Base-by-base conservation (phyloP, 139 green algal genomes). In the Chlamydomonas eustigma region DNA sequence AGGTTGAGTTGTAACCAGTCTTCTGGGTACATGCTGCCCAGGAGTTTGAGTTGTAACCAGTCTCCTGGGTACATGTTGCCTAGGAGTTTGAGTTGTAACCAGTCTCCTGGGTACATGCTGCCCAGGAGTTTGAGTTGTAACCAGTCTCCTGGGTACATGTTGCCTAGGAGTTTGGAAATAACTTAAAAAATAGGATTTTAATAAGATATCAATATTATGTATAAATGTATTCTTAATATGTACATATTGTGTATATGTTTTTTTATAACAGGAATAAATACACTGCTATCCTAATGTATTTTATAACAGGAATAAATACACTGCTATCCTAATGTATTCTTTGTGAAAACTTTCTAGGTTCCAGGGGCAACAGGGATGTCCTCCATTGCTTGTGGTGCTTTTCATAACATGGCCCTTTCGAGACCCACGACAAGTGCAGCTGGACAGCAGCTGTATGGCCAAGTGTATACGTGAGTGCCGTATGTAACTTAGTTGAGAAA, bases 401-500 rank as follows among this genome's bases (percentile, higher is more conserved):
- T 97, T 81, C 93, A 97, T 86, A 96, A 93, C 70, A 74, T 97
- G 74, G 84, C 87, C 2, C 83, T 97, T 2, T 90, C 71, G 24
- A 51, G 33, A 28, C 44, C 12, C 12, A 28, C 44, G 12, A 58
- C 44, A 12, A 58, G 12, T 12, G 12, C 44, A 58, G 44, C 12
- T 28, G 44, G 44, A 58, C 12, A 58, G 44, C 18, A 18, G 18
- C 12, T 58, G 44, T 12, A 12, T 58, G 44, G 44, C 12, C 44
- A 58, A 18, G 44, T 58, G 12, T 58, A 58, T 18, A 58, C 44
- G 44, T 58, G 44, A 58, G 44, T n/a, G n/a, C n/a, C n/a, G n/a
- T n/a, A n/a, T n/a, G n/a, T n/a, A n/a, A n/a, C n/a, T n/a, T n/a
- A n/a, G n/a, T n/a, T n/a, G n/a, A n/a, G n/a, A n/a, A n/a, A n/a